Evolutionary conservation across 2,329 filamentous ascomycete species (phyloP), one percentile per base, ranked within the genome.

Genomic region (Lizonia empirigonia): DNA sequence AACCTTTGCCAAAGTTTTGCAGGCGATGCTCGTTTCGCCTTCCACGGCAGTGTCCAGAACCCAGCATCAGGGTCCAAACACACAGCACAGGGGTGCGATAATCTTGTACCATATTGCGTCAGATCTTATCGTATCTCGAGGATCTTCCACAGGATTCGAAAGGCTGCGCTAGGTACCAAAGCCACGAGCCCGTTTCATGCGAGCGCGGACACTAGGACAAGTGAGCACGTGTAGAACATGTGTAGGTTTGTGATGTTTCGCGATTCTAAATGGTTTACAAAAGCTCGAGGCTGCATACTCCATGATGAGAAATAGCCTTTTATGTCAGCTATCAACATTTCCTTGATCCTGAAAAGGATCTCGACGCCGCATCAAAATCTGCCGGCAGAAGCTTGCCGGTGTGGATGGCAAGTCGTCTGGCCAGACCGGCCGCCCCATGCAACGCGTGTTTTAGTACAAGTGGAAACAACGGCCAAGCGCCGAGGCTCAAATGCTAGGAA

Each of bases 131-230:
- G 26, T 33, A 16, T 33, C 47, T 50, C 23, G 39, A 34, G 10
- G 32, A 45, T 36, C 26, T 34, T 42, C 24, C 12, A 47, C 26
- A 24, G 16, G 33, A 34, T 34, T 47, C 27, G 24, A 39, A 38
- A 22, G 37, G 22, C 18, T 23, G 38, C 39, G 35, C 50, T 53
- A 49, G 23, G 32, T 22, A 26, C 26, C 7, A 44, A 8, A 48
- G 19, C 33, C 34, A n/a, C n/a, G 50, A 55, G 36, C 29, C 37
- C 55, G 40, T 42, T 45, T 52, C 44, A 63, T 60, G 58, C 61
- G 27, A 57, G 44, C 45, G 55, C 59, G 52, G 59, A 60, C 61
- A 60, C 59, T 62, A 60, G 37, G 37, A 53, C 51, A 62, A 63
- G 61, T 58, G 58, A 63, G 48, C 55, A 58, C 55, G 47, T 59